phyloP scores from a whole-genome alignment of 73 alveolate genomes.

The Effrenium voratum region DNA sequence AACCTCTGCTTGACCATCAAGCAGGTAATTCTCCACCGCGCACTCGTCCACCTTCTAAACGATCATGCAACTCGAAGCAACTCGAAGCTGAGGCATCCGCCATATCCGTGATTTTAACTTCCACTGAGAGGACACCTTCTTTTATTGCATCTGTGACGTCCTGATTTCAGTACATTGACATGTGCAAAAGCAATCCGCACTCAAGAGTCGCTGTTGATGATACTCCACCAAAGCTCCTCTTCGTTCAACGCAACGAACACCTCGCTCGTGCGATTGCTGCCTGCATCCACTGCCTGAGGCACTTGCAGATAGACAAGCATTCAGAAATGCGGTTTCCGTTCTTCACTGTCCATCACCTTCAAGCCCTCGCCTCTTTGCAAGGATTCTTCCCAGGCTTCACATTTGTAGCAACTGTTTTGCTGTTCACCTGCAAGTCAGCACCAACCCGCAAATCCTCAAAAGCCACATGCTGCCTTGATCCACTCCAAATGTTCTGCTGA shows the following conservation, averaged over 20 bases:
- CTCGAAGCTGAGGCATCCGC: neutral
- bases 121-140: constrained; percentile 10
- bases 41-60: constrained; percentile 54
- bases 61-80: neutral
- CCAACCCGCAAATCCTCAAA: neutral
- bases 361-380: constrained; percentile 31
- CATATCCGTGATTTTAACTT: constrained; percentile 68
- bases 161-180: neutral
- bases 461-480: neutral
- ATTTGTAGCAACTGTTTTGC: neutral
- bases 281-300: neutral
- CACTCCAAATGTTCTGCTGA: constrained; percentile 39
- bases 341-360: too few relatives aligned
- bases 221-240: too few relatives aligned
- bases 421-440: constrained; percentile 11
- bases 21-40: constrained; percentile 29
- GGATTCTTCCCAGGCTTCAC: constrained; percentile 81
- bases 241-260: neutral
- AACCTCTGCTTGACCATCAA: constrained; percentile 55
- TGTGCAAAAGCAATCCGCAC: too few relatives aligned
- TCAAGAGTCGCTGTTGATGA: too few relatives aligned
- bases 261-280: neutral
- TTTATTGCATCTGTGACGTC: constrained; percentile 38
- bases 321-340: too few relatives aligned
- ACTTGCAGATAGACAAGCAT: too few relatives aligned